Evolutionary conservation across 805 yeast species (phyloP).

Genomic region (Lipomyces spencermartinsiae): DNA sequence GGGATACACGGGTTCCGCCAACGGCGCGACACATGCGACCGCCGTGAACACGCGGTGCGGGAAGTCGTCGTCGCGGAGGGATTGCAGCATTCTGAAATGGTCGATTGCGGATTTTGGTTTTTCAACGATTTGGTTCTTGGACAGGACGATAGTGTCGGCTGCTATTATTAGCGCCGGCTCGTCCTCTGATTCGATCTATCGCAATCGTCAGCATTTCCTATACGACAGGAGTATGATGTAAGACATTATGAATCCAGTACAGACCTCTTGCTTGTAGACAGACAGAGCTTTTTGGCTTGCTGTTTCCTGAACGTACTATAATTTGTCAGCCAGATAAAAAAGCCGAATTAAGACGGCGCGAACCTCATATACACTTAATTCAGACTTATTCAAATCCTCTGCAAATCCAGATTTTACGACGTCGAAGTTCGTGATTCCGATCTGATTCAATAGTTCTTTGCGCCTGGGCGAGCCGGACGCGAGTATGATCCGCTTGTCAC

Average conservation of each 20-base stretch:
- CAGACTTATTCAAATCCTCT: constrained; percentile 71
- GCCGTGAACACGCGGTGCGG: constrained; percentile 63
- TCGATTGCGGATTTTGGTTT: constrained; percentile 70
- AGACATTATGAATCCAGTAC: constrained; percentile 10
- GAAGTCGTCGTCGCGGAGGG: constrained; percentile 52
- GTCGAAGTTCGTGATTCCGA: constrained; percentile 47
- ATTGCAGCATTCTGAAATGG: constrained; percentile 58
- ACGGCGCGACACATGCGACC: constrained; percentile 55
- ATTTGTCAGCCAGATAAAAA: constrained; percentile 25
- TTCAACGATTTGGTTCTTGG: constrained; percentile 68
- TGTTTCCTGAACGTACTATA: constrained; percentile 69
- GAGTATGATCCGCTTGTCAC: constrained; percentile 55
- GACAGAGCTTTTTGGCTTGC: constrained; percentile 69
- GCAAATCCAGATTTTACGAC: constrained; percentile 72
- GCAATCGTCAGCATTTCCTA: neutral
- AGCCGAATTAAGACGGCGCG: constrained; percentile 30
- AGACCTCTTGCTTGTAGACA: constrained; percentile 57
- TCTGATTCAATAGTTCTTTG: constrained; percentile 66
- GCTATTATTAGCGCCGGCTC: constrained; percentile 51
- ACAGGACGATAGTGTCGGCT: constrained; percentile 81
- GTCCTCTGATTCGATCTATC: constrained; percentile 44
- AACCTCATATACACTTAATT: constrained; percentile 54
- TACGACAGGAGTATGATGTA: constrained; percentile 3
- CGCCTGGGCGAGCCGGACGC: constrained; percentile 90
- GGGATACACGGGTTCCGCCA: constrained; percentile 50